phyloP scores from a whole-genome alignment of 108 stramenopile species.

The Pseudonitzschia pungens region DNA sequence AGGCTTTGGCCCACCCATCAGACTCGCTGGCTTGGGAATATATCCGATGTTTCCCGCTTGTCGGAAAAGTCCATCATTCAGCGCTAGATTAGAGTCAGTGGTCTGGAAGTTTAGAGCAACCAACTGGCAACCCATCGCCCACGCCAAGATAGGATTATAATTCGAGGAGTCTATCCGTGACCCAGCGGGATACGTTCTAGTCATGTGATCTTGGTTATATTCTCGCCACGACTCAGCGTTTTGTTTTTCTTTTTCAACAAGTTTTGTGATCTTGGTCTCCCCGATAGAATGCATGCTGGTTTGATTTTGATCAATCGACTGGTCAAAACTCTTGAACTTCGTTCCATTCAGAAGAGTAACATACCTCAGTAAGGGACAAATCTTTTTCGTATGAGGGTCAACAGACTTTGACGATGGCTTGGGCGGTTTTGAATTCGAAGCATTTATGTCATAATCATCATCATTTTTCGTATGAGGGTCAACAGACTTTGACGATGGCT shows the following conservation, averaged over 20 bases:
- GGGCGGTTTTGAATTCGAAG: not conserved
- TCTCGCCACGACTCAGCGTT: conserved; percentile 56
- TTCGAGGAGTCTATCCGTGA: conserved; percentile 87
- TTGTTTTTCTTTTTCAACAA: conserved; percentile 42
- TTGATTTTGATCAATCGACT: conserved; percentile 38
- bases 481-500: not conserved
- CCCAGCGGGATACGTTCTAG: conserved; percentile 88
- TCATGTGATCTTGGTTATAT: conserved; percentile 79
- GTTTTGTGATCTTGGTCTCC: conserved; percentile 62
- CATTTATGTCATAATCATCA: conserved; percentile 15
- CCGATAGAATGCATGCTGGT: conserved; percentile 77
- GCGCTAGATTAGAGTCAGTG: conserved; percentile 53
- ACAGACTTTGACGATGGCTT: not conserved
- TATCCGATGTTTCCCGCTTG: conserved; percentile 92
- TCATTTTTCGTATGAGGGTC: conserved; percentile 22
- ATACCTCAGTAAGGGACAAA: conserved; percentile 49
- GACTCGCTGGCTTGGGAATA: conserved; percentile 73
- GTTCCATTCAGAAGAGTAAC: conserved; percentile 73
- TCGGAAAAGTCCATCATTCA: conserved; percentile 90
- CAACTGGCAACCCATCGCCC: conserved; percentile 89
- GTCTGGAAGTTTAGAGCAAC: conserved; percentile 96
- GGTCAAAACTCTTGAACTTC: conserved; percentile 48
- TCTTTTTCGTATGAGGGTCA: conserved; percentile 24
- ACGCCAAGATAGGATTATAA: conserved; percentile 88
- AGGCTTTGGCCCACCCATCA: conserved; percentile 30